Base-by-base conservation (phyloP, 2,329 filamentous ascomycete genomes). In the Whalleya microplaca region DNA sequence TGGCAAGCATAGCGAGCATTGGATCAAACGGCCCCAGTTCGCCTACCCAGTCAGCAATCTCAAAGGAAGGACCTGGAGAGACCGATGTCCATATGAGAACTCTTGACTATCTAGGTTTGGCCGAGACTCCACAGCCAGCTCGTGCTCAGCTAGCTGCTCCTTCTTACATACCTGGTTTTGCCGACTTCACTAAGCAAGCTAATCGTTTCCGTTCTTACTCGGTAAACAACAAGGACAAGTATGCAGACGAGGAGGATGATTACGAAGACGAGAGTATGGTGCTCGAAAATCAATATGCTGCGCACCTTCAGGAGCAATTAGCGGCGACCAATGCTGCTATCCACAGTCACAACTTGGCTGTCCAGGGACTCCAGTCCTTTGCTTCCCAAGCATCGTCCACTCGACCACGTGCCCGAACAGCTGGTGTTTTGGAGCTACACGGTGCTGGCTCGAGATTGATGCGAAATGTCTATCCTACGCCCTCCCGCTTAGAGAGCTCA, bases 201-300 rank as follows among this genome's bases (percentile, higher is more conserved):
- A 98, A 90, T 72, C 87, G 95, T 50, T 96, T 98, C 80, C 87
- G 95, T 45, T 99, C 95, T 1, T 98, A 97, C 74, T 99, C 95
- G 0, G 95, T 99, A 63, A 99, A 99, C 74, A 96, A 96, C 53
- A 97, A 96, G 75, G 94, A 98, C 72, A 96, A 95, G 73, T 98
- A 98, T 68, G 93, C 90, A 2, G 92, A 96, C 66, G 89, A 92
- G 45, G 93, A 96, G 50, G 89, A 92, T 21, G 89, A 92, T 58
- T 91, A 90, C 58, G 87, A 83, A 56, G 87, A 83, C 40, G 81
- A 81, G 20, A 71, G 76, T 55, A 70, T 84, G 51, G 75, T 75
- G 19, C 75, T 84, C 44, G 83, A 86, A 56, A 80, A 70, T 58
- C 80, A 85, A 50, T 85, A 85, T 58, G 83, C 88, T 54, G 85